Conservation (phyloP, 1,284 basidiomycete genomes). For the Apiotrichum sp. region DNA sequence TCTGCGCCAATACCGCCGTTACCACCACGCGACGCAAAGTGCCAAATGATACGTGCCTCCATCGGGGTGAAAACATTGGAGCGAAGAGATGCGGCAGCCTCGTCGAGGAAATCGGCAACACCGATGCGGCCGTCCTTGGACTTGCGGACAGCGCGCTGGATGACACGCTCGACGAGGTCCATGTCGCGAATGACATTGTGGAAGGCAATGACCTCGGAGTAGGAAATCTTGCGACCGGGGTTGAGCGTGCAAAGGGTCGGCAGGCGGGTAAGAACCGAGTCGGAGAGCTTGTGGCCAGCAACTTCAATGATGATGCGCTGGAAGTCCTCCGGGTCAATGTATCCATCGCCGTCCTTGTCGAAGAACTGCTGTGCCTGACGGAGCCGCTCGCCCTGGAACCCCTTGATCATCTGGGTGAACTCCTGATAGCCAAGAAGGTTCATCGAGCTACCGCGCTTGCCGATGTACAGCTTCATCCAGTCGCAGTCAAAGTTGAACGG, state of each 20-base stretch:
- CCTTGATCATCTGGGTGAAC: constrained; percentile 90
- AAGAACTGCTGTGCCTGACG: constrained; percentile 88
- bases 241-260: constrained; percentile 81
- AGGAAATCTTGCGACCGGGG: constrained; percentile 82
- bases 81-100: constrained; percentile 56
- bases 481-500: constrained; percentile 93
- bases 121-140: constrained; percentile 83
- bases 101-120: constrained; percentile 49
- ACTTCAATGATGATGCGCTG: constrained; percentile 90
- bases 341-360: constrained; percentile 80
- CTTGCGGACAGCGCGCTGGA: constrained; percentile 62
- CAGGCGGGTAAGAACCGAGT: constrained; percentile 78
- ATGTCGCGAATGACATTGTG: constrained; percentile 73
- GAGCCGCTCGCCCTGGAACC: constrained; percentile 87
- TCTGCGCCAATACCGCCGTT: constrained; percentile 46
- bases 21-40: constrained; percentile 79
- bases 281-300: constrained; percentile 88
- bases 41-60: constrained; percentile 92
- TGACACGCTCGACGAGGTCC: constrained; percentile 80
- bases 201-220: constrained; percentile 91
- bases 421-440: constrained; percentile 92
- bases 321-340: constrained; percentile 85
- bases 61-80: constrained; percentile 91
- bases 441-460: constrained; percentile 69
- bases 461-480: constrained; percentile 90